phyloP scores from a whole-genome alignment of 495 filamentous ascomycete genomes.

The Podospora pseudocomata region DNA sequence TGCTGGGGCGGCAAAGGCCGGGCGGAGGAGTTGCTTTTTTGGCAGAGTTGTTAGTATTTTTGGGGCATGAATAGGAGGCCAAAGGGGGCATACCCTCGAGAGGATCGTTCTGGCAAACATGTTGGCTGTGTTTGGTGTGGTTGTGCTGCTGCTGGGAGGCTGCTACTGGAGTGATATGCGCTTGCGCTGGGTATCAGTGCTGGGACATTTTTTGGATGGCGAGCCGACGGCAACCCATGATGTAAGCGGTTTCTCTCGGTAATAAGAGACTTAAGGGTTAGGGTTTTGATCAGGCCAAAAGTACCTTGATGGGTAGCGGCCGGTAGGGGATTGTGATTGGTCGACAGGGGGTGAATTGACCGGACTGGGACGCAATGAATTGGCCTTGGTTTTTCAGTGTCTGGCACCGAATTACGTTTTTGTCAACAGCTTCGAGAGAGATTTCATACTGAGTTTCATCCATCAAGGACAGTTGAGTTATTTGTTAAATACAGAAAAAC shows the following conservation, averaged over 20 bases:
- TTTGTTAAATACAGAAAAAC: background rate
- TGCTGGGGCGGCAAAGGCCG: background rate
- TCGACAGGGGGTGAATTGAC: background rate
- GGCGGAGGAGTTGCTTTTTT: slow-evolving; percentile 21
- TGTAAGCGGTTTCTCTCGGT: background rate
- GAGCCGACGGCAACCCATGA: slow-evolving; percentile 1
- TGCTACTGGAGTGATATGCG: background rate
- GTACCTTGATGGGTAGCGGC: background rate
- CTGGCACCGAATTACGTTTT: background rate
- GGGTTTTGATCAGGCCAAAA: background rate
- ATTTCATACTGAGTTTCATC: too few species aligned
- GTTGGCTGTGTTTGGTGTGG: slow-evolving; percentile 6
- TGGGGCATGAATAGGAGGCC: background rate
- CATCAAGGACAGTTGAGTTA: background rate
- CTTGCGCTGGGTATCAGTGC: background rate
- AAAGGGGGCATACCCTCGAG: slow-evolving; percentile 23
- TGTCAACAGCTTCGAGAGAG: background rate
- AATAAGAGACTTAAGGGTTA: background rate
- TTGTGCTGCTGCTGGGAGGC: slow-evolving; percentile 4
- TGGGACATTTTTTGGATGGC: slow-evolving; percentile 12
- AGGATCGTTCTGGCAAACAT: slow-evolving; percentile 31
- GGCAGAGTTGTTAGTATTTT: background rate
- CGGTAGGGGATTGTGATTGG: background rate
- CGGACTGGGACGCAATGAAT: background rate
- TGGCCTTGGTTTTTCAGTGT: background rate